These are phyloP conservation scores for Rubia balearica DNA, from an alignment of 305 asterid species.

Conservation along the genomic window DNA sequence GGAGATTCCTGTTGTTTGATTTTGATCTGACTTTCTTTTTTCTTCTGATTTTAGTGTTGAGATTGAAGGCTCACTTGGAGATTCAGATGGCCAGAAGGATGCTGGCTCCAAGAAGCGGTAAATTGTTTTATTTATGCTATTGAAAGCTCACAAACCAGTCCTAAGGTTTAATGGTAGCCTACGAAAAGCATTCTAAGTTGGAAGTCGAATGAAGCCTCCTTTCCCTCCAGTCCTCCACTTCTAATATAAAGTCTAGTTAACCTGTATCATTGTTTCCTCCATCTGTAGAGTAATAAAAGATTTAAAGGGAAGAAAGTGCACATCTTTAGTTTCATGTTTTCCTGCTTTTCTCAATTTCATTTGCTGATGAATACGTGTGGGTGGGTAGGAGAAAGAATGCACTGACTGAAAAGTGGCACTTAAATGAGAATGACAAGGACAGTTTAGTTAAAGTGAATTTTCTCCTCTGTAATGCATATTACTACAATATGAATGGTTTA, in stretches of 20 bases:
- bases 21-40: conserved; percentile 10
- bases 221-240: not conserved
- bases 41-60: conserved; percentile 41
- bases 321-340: not conserved
- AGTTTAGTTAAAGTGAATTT: conserved; percentile 9
- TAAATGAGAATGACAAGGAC: conserved; percentile 4
- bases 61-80: conserved; percentile 63
- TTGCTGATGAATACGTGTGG: conserved; percentile 6
- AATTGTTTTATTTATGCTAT: conserved; percentile 7
- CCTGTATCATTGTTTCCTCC: not conserved
- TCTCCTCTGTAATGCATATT: not conserved
- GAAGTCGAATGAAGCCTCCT: not conserved
- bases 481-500: conserved; percentile 1
- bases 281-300: not conserved
- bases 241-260: not conserved
- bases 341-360: not conserved
- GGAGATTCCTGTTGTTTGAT: conserved; percentile 1
- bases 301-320: conserved; percentile 5
- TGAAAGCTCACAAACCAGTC: not conserved
- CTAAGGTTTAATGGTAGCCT: not conserved
- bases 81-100: conserved; percentile 52
- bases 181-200: not conserved
- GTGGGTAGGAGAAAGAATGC: not conserved
- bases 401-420: conserved; percentile 9
- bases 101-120: conserved; percentile 70